Percentiles rank a stretch among this genome's conserved stretches.
Conservation (phyloP, 495 filamentous ascomycete genomes). For the Penicillium parvum region DNA sequence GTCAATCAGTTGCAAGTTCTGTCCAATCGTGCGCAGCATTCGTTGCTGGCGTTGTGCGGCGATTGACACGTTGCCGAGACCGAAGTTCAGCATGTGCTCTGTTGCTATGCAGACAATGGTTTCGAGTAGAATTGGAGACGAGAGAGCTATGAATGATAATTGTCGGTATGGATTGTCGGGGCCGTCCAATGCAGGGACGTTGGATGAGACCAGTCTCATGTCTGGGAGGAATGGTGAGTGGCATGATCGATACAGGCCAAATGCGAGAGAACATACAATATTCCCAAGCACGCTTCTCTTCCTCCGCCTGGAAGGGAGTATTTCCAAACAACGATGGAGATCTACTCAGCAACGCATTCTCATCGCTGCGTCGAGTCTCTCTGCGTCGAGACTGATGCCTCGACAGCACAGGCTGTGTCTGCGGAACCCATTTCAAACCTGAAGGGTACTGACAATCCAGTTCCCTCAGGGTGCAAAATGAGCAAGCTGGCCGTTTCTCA, state of each 20-base stretch:
- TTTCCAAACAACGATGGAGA: conserved; percentile 2
- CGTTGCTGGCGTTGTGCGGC: conserved; percentile 24
- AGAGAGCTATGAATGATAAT: conserved; percentile 22
- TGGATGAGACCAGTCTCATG: conserved; percentile 25
- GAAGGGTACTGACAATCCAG: conserved; percentile 22
- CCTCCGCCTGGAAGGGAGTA: conserved; percentile 13
- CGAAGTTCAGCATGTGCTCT: conserved; percentile 31
- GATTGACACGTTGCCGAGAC: conserved; percentile 18
- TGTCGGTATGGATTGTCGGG: conserved; percentile 29
- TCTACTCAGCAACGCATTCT: neutral
- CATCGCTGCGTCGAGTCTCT: neutral
- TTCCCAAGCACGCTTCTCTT: conserved; percentile 25
- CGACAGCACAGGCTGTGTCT: conserved; percentile 9
- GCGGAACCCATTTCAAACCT: conserved; percentile 20
- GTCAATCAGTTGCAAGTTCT: conserved; percentile 16
- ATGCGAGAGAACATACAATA: conserved; percentile 17
- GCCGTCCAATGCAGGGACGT: conserved; percentile 25
- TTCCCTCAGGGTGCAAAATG: conserved; percentile 14
- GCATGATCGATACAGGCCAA: neutral
- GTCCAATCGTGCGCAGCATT: conserved; percentile 23
- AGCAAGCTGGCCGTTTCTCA: conserved; percentile 18
- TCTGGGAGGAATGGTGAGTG: conserved; percentile 6
- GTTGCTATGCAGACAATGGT: conserved; percentile 28
- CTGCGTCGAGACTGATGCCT: conserved; percentile 18
- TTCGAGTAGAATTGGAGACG: conserved; percentile 22